Percentiles rank a stretch among this genome's conserved stretches.
Evolutionary conservation across 2,329 filamentous ascomycete species (phyloP).

Genomic region (Diplodia intermedia): DNA sequence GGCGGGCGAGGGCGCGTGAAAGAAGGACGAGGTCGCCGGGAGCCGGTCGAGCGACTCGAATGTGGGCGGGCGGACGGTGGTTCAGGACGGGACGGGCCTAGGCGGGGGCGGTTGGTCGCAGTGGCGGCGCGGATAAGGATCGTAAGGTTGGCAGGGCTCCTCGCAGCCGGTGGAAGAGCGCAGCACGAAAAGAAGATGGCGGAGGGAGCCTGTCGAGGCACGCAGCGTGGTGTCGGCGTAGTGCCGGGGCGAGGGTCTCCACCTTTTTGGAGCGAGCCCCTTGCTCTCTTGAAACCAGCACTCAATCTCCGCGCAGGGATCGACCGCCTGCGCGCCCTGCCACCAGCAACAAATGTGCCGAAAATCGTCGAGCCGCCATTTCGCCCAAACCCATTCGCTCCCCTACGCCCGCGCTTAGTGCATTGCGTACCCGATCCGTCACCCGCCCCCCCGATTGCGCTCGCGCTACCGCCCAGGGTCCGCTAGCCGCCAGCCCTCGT

Average conservation of each 20-base stretch:
- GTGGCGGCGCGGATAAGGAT: slow-evolving; percentile 21
- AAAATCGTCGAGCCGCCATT: slow-evolving; percentile 23
- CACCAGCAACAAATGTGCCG: slow-evolving; percentile 13
- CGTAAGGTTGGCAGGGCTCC: slow-evolving; percentile 11
- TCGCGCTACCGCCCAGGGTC: neutral
- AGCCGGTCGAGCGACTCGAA: slow-evolving; percentile 16
- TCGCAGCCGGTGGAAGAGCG: slow-evolving; percentile 30
- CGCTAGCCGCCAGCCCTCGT: neutral
- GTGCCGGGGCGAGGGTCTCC: slow-evolving; percentile 16
- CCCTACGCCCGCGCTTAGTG: neutral
- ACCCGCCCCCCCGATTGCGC: neutral
- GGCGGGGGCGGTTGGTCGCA: slow-evolving; percentile 16
- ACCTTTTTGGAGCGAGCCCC: slow-evolving; percentile 21
- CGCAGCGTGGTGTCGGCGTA: neutral
- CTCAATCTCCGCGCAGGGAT: slow-evolving; percentile 27
- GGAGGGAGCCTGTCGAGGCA: slow-evolving; percentile 3
- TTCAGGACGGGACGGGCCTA: slow-evolving; percentile 1
- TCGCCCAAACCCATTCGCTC: slow-evolving; percentile 1
- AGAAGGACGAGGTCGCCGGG: slow-evolving; percentile 14
- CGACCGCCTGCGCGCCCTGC: slow-evolving; percentile 8
- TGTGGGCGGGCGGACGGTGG: neutral
- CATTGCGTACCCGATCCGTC: slow-evolving; percentile 4
- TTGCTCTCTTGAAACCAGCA: slow-evolving; percentile 21
- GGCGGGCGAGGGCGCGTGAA: slow-evolving; percentile 7
- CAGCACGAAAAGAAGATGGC: neutral